Percentiles rank a stretch among this genome's conserved stretches.
phyloP scores from a whole-genome alignment of 176 grass and related monocot genomes.

The Zea luxurians region DNA sequence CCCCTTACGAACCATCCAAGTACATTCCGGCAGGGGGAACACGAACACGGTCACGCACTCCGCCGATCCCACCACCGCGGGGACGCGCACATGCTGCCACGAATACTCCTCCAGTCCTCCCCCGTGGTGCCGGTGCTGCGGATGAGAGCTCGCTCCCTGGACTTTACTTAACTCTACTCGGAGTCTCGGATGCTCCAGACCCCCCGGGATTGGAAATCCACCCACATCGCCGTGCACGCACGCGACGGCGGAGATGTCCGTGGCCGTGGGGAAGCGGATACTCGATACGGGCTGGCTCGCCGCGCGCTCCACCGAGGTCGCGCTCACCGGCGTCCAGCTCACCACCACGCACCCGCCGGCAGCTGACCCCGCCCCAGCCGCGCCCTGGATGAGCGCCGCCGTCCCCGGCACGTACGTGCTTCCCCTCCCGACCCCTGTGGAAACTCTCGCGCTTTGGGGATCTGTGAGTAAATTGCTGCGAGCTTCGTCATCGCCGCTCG shows the following conservation, averaged over 20 bases:
- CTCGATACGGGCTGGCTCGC: constrained; percentile 91
- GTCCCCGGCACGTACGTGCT: constrained; percentile 83
- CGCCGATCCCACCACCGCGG: constrained; percentile 8
- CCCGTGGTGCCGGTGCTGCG: constrained; percentile 10
- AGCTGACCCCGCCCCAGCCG: constrained; percentile 19
- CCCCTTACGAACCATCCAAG: not conserved
- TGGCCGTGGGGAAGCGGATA: constrained; percentile 57
- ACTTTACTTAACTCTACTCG: not conserved
- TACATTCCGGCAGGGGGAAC: not conserved
- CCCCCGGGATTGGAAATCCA: not conserved
- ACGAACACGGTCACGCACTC: not conserved
- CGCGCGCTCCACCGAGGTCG: constrained; percentile 76
- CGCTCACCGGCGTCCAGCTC: constrained; percentile 78
- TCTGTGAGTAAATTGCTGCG: not conserved
- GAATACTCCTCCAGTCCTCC: not conserved
- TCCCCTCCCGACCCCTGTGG: too few species aligned
- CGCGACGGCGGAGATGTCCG: constrained; percentile 20
- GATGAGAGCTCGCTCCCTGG: not conserved
- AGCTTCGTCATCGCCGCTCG: not conserved
- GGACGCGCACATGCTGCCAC: constrained; percentile 2
- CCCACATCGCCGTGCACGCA: not conserved
- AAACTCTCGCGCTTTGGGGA: not conserved
- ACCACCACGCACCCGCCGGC: constrained; percentile 77
- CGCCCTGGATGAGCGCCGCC: constrained; percentile 79
- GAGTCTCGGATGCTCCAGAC: not conserved